Conservation (phyloP, 78 protist species). For the Dictyostelium citrinum region DNA sequence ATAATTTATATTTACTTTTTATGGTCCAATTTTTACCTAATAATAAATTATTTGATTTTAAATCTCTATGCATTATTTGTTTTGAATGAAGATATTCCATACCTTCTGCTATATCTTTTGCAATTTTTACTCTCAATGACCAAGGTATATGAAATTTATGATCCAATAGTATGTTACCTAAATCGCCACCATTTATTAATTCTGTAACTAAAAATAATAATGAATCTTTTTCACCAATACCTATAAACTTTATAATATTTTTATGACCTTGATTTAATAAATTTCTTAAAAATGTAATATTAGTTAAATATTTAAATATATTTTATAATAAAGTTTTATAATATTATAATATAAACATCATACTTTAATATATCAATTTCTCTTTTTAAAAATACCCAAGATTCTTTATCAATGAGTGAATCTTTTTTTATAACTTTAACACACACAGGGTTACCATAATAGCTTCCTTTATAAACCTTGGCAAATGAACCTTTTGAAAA, state of each 20-base stretch:
- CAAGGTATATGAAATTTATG: slow-evolving; percentile 29
- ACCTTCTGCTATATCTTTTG: slow-evolving; percentile 64
- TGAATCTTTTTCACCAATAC: slow-evolving; percentile 58
- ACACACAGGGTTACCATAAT: slow-evolving; percentile 51
- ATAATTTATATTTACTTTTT: slow-evolving; percentile 38
- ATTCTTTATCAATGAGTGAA: slow-evolving; percentile 24
- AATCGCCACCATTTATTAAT: slow-evolving; percentile 59
- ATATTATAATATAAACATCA: not conserved
- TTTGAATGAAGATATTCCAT: slow-evolving; percentile 46
- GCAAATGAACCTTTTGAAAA: slow-evolving; percentile 71
- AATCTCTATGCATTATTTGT: slow-evolving; percentile 68
- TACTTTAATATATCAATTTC: slow-evolving; percentile 70
- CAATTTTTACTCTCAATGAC: slow-evolving; percentile 37
- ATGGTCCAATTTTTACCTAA: slow-evolving; percentile 55
- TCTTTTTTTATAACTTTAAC: slow-evolving; percentile 72
- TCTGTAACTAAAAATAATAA: slow-evolving; percentile 68
- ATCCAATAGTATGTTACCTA: slow-evolving; percentile 32
- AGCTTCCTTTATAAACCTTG: slow-evolving; percentile 70
- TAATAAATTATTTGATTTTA: slow-evolving; percentile 63
- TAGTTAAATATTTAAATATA: too few relatives aligned
- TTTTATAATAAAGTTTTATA: too few relatives aligned
- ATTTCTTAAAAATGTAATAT: not conserved
- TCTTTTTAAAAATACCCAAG: slow-evolving; percentile 23
- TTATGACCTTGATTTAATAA: slow-evolving; percentile 41
- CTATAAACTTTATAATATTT: slow-evolving; percentile 49